Conservation (phyloP, 1,284 basidiomycete species). For the Puccinia brachypodii region DNA sequence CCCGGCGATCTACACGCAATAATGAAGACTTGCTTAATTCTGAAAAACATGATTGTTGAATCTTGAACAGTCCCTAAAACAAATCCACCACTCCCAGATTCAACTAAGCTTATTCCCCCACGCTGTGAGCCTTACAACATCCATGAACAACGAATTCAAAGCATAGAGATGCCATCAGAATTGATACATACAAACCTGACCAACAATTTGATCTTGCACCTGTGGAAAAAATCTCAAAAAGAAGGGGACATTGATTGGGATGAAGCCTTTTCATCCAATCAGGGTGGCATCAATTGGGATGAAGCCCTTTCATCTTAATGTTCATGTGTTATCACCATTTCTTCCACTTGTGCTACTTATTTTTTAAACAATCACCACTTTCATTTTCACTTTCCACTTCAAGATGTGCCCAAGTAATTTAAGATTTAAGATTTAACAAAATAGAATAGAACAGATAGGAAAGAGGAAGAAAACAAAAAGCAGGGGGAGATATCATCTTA, state of each 20-base stretch:
- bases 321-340: too few relatives aligned
- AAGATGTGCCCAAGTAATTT: neutral
- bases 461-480: neutral
- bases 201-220: neutral
- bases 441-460: neutral
- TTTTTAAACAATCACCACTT: neutral
- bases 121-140: neutral
- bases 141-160: neutral
- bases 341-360: neutral
- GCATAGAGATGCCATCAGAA: neutral
- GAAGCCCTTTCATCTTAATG: neutral
- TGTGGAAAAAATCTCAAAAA: neutral
- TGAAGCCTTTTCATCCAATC: neutral
- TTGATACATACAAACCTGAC: neutral
- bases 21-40: neutral
- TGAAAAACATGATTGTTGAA: constrained; percentile 21
- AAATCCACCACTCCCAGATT: neutral
- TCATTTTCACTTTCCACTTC: neutral
- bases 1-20: neutral
- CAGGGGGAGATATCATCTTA: too few relatives aligned
- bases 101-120: neutral
- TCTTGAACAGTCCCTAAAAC: neutral
- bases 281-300: neutral
- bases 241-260: neutral
- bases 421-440: too few relatives aligned